These are phyloP conservation scores for Verticillium tricorpus DNA, from an alignment of 2,329 filamentous ascomycete genomes.

Conservation along the genomic window DNA sequence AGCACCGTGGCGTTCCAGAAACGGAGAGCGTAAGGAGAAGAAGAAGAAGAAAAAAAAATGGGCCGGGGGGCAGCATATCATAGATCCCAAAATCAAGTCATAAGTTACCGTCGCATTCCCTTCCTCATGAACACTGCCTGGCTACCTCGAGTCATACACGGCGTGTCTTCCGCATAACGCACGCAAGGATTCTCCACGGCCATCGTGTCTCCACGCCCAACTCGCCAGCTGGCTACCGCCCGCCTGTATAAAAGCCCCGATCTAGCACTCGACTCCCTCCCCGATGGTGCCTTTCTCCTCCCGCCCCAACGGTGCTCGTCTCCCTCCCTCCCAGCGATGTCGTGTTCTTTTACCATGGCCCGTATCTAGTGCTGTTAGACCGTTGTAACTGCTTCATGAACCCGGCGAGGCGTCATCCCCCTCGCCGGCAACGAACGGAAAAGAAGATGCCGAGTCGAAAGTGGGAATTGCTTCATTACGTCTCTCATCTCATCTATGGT, in stretches of 20 bases:
- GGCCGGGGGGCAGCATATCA: neutral
- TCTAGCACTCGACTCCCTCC: neutral
- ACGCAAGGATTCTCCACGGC: neutral
- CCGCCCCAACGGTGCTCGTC: neutral
- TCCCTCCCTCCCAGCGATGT: neutral
- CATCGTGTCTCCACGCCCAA: neutral
- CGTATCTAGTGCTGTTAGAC: neutral
- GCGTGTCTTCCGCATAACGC: neutral
- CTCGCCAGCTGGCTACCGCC: neutral
- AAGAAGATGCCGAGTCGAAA: neutral
- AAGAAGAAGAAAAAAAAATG: neutral
- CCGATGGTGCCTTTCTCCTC: neutral
- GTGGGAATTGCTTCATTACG: constrained; percentile 47
- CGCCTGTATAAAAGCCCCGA: neutral
- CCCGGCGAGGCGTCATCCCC: neutral
- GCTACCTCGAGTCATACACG: neutral
- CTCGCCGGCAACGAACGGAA: neutral
- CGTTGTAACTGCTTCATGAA: neutral
- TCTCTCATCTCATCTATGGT: constrained; percentile 47
- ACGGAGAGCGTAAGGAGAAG: constrained; percentile 5
- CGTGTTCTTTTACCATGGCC: neutral
- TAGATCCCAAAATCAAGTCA: neutral
- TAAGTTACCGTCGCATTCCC: neutral
- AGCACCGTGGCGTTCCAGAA: constrained; percentile 78
- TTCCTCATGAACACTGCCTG: neutral